Evolutionary conservation across 2,329 filamentous ascomycete species (phyloP), one percentile per base, ranked within the genome.

Genomic region (Neopestalotiopsis clavispora): DNA sequence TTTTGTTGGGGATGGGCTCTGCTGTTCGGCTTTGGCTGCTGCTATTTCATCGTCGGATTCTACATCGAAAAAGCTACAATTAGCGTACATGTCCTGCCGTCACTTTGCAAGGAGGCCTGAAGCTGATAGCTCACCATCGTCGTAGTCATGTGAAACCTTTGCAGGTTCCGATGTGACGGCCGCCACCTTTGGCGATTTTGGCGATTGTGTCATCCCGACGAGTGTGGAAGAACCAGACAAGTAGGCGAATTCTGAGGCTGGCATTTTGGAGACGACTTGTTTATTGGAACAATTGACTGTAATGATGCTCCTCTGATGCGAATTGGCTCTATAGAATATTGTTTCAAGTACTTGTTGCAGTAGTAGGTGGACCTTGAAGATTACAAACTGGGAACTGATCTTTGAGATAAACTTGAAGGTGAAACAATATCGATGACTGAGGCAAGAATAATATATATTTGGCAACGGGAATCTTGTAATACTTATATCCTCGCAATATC

Each of bases 31-130:
- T 40, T 64, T 64, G 20, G 20, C 40, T 17, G 40, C 61, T 34
- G 61, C 61, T 64, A 64, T 64, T 32, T 64, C 61, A 38, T 64
- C 61, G 61, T 64, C 61, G 38, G 61, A 64, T 20, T 64, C 61
- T 64, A 40, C 4, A n/a, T 20, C 4, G 34, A 40, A 59, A 59
- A 10, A 30, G 23, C 10, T 59, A 30, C 12, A 14, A n/a, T 59
- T 59, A 59, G 57, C n/a, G 14, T 17, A 52, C n/a, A 4, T n/a
- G 28, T 30, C 30, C 57, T 59, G n/a, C 6, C 28, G 14, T 32
- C 20, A 20, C n/a, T 20, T 9, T n/a, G 20, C 45, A 17, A n/a
- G 17, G 7, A 52, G 14, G 2, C 0, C 7, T 20, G 17, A 52
- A 52, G 45, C 17, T n/a, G 12, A 10, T 2, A 4, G 40, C 59